A percentile compares a stretch with the other conserved stretches of the same genome.
Conservation (phyloP, 2,329 filamentous ascomycete genomes). For the Samsoniella hepiali region DNA sequence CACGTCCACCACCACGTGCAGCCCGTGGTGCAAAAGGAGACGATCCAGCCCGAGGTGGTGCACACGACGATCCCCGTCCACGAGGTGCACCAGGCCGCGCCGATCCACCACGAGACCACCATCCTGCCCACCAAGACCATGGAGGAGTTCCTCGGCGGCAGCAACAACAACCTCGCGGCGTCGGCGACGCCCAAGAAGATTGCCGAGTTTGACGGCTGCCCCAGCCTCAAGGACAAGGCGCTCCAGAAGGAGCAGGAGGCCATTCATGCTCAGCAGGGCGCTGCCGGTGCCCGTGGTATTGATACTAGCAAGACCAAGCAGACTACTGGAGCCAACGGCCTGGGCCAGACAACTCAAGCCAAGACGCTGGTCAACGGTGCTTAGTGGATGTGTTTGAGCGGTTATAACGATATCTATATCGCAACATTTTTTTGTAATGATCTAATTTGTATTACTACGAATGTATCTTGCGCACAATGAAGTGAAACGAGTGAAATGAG, state of each 20-base stretch:
- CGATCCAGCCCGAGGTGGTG: conserved; percentile 62
- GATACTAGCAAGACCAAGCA: neutral
- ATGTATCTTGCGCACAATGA: too few species aligned
- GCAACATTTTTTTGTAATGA: neutral
- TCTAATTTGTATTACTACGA: neutral
- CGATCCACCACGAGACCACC: conserved; percentile 63
- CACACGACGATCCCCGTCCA: conserved; percentile 72
- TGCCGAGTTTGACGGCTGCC: conserved; percentile 61
- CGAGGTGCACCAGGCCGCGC: conserved; percentile 65
- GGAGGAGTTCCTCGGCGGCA: conserved; percentile 52
- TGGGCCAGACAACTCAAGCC: neutral
- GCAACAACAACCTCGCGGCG: conserved; percentile 49
- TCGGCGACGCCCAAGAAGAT: conserved; percentile 50
- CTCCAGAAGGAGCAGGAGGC: conserved; percentile 13
- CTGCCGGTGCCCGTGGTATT: neutral
- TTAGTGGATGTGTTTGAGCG: neutral
- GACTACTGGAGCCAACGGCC: neutral
- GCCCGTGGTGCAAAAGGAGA: conserved; percentile 68
- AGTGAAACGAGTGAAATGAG: neutral
- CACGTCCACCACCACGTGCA: conserved; percentile 67
- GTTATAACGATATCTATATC: neutral
- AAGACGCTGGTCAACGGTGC: neutral
- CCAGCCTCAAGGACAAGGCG: conserved; percentile 33
- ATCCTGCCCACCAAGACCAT: conserved; percentile 62
- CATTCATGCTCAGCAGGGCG: neutral